phyloP scores from a whole-genome alignment of 2,329 filamentous ascomycete genomes.

The Pestalotiopsis sp. region DNA sequence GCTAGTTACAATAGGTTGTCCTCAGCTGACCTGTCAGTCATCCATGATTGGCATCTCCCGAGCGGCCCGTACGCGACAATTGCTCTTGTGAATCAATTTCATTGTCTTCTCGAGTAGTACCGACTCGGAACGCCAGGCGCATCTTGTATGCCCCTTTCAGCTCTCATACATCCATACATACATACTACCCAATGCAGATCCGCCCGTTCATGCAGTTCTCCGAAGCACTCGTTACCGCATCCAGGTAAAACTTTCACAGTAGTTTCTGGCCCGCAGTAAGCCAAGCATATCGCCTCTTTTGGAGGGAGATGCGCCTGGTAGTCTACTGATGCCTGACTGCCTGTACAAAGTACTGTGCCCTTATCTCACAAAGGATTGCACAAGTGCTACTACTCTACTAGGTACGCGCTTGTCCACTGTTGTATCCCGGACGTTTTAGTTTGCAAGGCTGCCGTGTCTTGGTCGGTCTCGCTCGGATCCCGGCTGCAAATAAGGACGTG shows the following conservation, averaged over 20 bases:
- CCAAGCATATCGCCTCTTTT: background rate
- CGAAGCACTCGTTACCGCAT: background rate
- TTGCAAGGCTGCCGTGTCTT: background rate
- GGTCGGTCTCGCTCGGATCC: background rate
- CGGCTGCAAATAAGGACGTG: background rate
- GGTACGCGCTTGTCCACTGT: background rate
- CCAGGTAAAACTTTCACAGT: background rate
- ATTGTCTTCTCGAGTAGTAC: background rate
- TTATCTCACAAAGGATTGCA: background rate
- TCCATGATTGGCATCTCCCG: background rate
- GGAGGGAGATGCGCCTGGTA: background rate
- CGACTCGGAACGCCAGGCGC: background rate
- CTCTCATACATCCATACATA: too few relatives aligned
- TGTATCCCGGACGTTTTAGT: background rate
- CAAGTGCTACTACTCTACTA: background rate
- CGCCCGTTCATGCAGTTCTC: background rate
- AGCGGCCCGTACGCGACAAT: background rate
- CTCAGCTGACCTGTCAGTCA: background rate
- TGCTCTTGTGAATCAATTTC: background rate
- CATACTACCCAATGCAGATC: background rate
- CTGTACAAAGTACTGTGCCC: background rate
- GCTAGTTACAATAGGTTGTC: background rate
- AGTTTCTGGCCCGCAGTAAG: background rate
- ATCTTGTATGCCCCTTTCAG: background rate
- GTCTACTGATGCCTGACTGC: background rate